Evolutionary conservation across 176 grass and related monocot genomes (phyloP), one percentile per base, ranked within the genome.

Genomic region (Aegilops speltoides): DNA sequence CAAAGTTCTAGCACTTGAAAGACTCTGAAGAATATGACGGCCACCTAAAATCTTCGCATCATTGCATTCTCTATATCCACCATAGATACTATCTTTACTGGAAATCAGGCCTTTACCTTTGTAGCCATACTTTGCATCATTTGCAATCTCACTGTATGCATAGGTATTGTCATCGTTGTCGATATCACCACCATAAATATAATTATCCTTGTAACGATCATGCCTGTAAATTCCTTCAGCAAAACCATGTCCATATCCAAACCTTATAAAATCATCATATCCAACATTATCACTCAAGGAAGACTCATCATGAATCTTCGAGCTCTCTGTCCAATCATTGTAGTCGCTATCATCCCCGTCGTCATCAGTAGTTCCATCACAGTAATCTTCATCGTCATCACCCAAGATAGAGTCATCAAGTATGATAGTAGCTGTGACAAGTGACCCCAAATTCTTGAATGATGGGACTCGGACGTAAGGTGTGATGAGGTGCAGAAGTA

Each of bases 131-230:
- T 34, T 33, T 59, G 28, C 48, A 50, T 26, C 79, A 23, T 87
- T 76, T 87, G 69, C 86, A 76, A 82, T 82, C 86, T 87, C 70
- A 50, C 32, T 68, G 36, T 87, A 87, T 36, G 57, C 79, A 76
- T 37, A 69, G 31, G 67, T 69, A 34, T 82, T 50, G 10, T 12
- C 72, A 82, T 87, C 86, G 40, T 71, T 87, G 38, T 82, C 48
- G 57, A 86, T 69, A 37, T 79, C 84, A 68, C 43, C 67, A n/a
- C 79, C 71, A 68, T 68, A 77, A 43, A 56, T 62, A 76, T 68
- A 67, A 24, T 77, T 29, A 13, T 77, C 79, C 36, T 14, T 23
- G 68, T 40, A 41, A 41, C 20, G 4, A 72, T 4, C 20, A 41
- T 41, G 68, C 20, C 36, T 17, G 16, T 41, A 72, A 13, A 19